Percentiles rank a stretch among this genome's conserved stretches.
These are phyloP conservation scores for Elaeis guineensis DNA, from an alignment of 176 grass and related monocot species.

Conservation along the genomic window DNA sequence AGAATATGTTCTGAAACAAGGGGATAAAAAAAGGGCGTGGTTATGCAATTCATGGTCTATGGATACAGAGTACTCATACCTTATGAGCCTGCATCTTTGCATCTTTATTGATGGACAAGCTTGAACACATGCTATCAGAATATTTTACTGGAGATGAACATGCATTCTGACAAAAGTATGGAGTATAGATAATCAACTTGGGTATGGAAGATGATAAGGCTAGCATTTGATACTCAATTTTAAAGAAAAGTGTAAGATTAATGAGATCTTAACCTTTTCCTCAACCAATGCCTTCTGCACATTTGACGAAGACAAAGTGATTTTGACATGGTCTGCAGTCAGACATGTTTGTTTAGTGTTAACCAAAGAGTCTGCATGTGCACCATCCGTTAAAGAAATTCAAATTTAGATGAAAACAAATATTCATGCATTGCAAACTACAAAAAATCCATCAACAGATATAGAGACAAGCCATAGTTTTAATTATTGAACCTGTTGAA, in stretches of 20 bases:
- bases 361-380: constrained; percentile 15
- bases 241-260: background rate
- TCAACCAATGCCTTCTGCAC: constrained; percentile 15
- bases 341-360: constrained; percentile 5
- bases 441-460: too few relatives aligned
- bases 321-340: background rate
- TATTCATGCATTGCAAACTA: too few relatives aligned
- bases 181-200: background rate
- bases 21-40: too few relatives aligned
- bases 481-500: too few relatives aligned
- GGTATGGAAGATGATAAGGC: background rate
- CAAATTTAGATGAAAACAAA: background rate
- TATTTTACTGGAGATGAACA: background rate
- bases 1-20: too few relatives aligned
- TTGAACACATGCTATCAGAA: background rate
- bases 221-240: too few relatives aligned
- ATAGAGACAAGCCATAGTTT: too few relatives aligned
- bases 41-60: too few relatives aligned
- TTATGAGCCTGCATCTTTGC: too few relatives aligned
- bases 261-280: constrained; percentile 4
- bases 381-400: constrained; percentile 24
- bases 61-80: too few relatives aligned
- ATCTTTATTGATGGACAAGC: background rate
- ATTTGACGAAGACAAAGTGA: constrained; percentile 15
- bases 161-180: background rate